phyloP scores from a whole-genome alignment of 2,329 filamentous ascomycete genomes.

The Calonectria ilicicola region DNA sequence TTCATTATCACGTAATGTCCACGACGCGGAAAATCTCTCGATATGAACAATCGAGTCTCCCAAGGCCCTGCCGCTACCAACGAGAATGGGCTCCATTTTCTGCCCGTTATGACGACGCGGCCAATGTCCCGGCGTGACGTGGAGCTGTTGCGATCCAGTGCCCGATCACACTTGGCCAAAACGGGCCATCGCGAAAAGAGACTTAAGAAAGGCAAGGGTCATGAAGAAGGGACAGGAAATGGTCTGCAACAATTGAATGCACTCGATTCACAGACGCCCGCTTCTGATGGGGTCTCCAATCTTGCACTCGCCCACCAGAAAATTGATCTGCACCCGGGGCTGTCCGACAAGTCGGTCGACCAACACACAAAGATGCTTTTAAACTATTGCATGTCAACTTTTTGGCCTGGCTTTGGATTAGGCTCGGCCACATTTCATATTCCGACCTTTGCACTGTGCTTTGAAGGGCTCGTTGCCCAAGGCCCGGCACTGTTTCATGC shows the following conservation, averaged over 20 bases:
- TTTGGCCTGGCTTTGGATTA: neutral
- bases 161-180: neutral
- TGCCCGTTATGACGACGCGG: neutral
- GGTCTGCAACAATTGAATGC: neutral
- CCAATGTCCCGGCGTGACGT: neutral
- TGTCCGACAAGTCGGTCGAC: neutral
- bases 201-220: neutral
- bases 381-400: neutral
- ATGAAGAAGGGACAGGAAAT: neutral
- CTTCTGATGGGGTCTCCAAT: neutral
- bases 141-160: neutral
- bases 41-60: neutral
- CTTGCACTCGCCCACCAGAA: neutral
- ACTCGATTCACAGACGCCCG: neutral
- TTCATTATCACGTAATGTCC: too few relatives aligned
- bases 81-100: neutral
- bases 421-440: neutral
- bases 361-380: neutral
- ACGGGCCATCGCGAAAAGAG: neutral
- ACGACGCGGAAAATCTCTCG: neutral
- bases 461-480: neutral
- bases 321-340: neutral
- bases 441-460: neutral
- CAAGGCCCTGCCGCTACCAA: too few relatives aligned
- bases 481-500: neutral